Conservation (phyloP, 2,329 filamentous ascomycete genomes). For the Huntiella moniliformis region DNA sequence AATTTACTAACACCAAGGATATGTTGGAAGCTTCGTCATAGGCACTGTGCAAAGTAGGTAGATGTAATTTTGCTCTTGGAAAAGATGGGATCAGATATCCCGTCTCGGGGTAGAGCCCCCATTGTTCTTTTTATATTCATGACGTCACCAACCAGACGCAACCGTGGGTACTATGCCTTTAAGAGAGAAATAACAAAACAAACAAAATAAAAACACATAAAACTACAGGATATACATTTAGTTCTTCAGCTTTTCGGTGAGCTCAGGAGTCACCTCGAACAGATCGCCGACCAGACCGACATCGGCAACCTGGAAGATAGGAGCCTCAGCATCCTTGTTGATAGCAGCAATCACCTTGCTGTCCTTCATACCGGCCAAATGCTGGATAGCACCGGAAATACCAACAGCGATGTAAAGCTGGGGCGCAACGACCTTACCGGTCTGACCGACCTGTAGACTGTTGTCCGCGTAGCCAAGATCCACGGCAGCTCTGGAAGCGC, state of each 20-base stretch:
- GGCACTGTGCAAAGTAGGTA: neutral
- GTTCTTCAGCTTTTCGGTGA: slow-evolving; percentile 82
- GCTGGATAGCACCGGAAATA: slow-evolving; percentile 94
- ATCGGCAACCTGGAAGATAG: slow-evolving; percentile 96
- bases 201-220: slow-evolving; percentile 1
- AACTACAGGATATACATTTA: slow-evolving; percentile 2
- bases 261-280: slow-evolving; percentile 86
- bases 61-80: too few species aligned
- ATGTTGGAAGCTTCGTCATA: slow-evolving; percentile 31
- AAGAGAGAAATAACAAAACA: slow-evolving; percentile 4
- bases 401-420: slow-evolving; percentile 89
- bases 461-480: slow-evolving; percentile 97
- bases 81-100: too few species aligned
- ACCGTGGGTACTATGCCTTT: slow-evolving; percentile 13
- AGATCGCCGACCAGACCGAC: slow-evolving; percentile 89
- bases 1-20: slow-evolving; percentile 36
- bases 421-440: slow-evolving; percentile 93
- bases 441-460: slow-evolving; percentile 94
- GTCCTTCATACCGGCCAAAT: slow-evolving; percentile 98
- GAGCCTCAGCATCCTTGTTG: slow-evolving; percentile 93
- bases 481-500: slow-evolving; percentile 83
- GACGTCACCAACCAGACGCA: neutral
- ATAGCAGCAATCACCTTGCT: slow-evolving; percentile 98
- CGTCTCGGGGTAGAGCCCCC: too few species aligned
- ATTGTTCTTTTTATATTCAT: slow-evolving; percentile 8